phyloP scores from a whole-genome alignment of 2,329 filamentous ascomycete species.

The Fusarium nelsonii region DNA sequence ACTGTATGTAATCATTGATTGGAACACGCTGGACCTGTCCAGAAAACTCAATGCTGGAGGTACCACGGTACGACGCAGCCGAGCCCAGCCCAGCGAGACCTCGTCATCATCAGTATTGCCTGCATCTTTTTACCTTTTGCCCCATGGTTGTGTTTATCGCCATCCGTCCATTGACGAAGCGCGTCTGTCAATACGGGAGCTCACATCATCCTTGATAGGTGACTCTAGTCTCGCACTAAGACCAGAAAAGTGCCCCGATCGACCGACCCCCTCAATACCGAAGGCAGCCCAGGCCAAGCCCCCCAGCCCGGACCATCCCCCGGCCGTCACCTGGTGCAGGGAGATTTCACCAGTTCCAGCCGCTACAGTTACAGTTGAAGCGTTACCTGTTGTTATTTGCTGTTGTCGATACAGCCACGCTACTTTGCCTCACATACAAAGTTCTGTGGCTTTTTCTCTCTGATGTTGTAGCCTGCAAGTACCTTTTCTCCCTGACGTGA shows the following conservation, averaged over 20 bases:
- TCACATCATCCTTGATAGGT: constrained; percentile 37
- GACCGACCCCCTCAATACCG: constrained; percentile 42
- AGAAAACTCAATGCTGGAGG: constrained; percentile 9
- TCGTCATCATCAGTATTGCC: constrained; percentile 37
- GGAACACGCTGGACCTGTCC: constrained; percentile 5
- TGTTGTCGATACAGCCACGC: constrained; percentile 8
- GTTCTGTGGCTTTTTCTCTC: neutral
- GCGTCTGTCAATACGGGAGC: constrained; percentile 9
- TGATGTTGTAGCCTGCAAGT: constrained; percentile 14
- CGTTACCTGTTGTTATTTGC: neutral
- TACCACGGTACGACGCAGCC: constrained; percentile 6
- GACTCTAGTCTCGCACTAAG: constrained; percentile 32
- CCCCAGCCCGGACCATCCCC: constrained; percentile 34
- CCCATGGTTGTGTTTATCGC: constrained; percentile 40
- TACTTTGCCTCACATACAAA: constrained; percentile 11
- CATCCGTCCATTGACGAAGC: constrained; percentile 29
- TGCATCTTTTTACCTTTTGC: constrained; percentile 36
- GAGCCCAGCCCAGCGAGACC: neutral
- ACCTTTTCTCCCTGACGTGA: constrained; percentile 13
- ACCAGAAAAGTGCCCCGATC: constrained; percentile 41
- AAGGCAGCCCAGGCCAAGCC: constrained; percentile 38
- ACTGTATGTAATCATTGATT: constrained; percentile 3
- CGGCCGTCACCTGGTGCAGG: constrained; percentile 43
- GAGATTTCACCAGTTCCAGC: constrained; percentile 26
- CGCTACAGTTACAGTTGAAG: constrained; percentile 18